These are phyloP conservation scores for Ustilago xerochloae DNA, from an alignment of 1,284 basidiomycete species.

Conservation along the genomic window DNA sequence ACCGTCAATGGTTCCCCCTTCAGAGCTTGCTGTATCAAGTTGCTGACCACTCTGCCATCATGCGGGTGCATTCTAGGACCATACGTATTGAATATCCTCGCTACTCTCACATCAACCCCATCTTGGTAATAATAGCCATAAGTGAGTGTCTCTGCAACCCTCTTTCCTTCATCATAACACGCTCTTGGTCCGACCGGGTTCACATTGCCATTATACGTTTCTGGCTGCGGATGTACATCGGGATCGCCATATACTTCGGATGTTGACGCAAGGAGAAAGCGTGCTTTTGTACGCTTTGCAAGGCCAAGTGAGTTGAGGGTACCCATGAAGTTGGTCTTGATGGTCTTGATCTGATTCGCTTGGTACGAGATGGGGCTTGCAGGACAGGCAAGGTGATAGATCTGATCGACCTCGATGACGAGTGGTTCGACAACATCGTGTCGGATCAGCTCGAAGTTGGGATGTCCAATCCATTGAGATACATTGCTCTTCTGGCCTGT, in stretches of 20 bases:
- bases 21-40: conserved; percentile 96
- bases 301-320: conserved; percentile 89
- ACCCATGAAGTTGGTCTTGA: conserved; percentile 98
- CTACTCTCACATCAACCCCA: conserved; percentile 80
- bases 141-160: conserved; percentile 60
- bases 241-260: conserved; percentile 98
- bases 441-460: conserved; percentile 96
- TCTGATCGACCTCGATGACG: conserved; percentile 59
- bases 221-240: conserved; percentile 92
- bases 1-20: conserved; percentile 95
- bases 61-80: conserved; percentile 82
- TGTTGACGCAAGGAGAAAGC: conserved; percentile 93
- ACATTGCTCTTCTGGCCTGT: conserved; percentile 95
- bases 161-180: conserved; percentile 91
- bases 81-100: conserved; percentile 61
- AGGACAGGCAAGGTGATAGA: conserved; percentile 62
- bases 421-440: conserved; percentile 79
- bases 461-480: conserved; percentile 80
- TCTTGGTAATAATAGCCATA: conserved; percentile 84
- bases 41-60: conserved; percentile 96
- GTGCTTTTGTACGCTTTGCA: conserved; percentile 95
- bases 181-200: conserved; percentile 96
- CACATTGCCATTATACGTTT: conserved; percentile 78
- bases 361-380: conserved; percentile 60
- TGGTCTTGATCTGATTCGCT: conserved; percentile 67